These are phyloP conservation scores for Arxiozyma slooffiae DNA, from an alignment of 1,139 yeast genomes.

Conservation along the genomic window DNA sequence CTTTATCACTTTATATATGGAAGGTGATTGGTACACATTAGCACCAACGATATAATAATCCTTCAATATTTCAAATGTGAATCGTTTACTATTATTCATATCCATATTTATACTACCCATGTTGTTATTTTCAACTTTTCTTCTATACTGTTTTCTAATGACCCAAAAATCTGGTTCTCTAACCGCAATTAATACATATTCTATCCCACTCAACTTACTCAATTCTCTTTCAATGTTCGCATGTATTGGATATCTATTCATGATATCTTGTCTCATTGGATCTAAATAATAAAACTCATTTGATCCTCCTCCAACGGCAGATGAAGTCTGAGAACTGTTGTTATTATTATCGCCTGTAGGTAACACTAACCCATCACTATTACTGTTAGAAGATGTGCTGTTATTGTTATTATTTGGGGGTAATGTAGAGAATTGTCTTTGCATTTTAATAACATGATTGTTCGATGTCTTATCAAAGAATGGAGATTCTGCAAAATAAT, in stretches of 20 bases:
- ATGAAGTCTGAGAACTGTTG: no score
- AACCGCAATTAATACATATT: slow-evolving; percentile 63
- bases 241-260: slow-evolving; percentile 24
- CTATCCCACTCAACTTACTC: slow-evolving; percentile 73
- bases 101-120: no score
- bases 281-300: slow-evolving; percentile 11
- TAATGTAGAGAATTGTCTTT: slow-evolving; percentile 66
- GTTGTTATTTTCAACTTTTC: neutral
- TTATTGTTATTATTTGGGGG: slow-evolving; percentile 11
- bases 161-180: slow-evolving; percentile 92
- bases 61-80: slow-evolving; percentile 43
- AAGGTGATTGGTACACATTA: slow-evolving; percentile 85
- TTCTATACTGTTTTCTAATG: slow-evolving; percentile 66
- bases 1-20: slow-evolving; percentile 44
- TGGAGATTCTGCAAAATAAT: slow-evolving; percentile 87
- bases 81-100: slow-evolving; percentile 32
- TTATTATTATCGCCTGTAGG: slow-evolving; percentile 4
- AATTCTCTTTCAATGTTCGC: slow-evolving; percentile 43
- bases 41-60: slow-evolving; percentile 88
- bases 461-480: slow-evolving; percentile 90
- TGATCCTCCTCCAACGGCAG: neutral
- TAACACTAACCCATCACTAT: slow-evolving; percentile 13
- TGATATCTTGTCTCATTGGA: slow-evolving; percentile 19
- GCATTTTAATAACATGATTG: slow-evolving; percentile 93
- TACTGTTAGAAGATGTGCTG: slow-evolving; percentile 10